These are phyloP conservation scores for Cronartium ribicola DNA, from an alignment of 1,284 basidiomycete genomes.

Conservation along the genomic window DNA sequence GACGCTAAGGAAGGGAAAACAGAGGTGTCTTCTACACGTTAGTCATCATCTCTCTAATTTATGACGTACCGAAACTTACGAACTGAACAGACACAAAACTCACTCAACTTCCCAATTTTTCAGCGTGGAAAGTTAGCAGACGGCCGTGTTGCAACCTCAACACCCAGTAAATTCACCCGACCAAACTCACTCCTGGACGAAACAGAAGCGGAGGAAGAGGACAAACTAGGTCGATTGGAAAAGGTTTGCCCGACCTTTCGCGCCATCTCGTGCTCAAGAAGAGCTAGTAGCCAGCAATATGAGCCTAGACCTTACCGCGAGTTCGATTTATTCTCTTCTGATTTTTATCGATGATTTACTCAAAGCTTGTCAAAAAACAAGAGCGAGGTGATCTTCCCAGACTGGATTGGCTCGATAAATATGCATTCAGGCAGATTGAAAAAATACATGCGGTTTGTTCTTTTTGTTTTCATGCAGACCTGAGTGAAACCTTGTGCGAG, in stretches of 20 bases:
- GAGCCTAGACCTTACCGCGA: not conserved
- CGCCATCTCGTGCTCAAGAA: not conserved
- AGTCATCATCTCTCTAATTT: not conserved
- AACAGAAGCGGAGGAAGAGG: conserved; percentile 61
- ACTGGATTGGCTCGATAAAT: conserved; percentile 90
- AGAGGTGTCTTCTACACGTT: conserved; percentile 65
- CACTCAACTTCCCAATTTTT: conserved; percentile 8
- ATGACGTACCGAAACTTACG: conserved; percentile 62
- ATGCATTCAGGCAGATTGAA: conserved; percentile 89
- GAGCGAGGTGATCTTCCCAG: conserved; percentile 89
- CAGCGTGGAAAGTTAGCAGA: conserved; percentile 38
- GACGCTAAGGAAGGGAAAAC: conserved; percentile 83
- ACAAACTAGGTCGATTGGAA: conserved; percentile 91
- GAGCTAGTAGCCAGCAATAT: not conserved
- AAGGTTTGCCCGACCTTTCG: conserved; percentile 59
- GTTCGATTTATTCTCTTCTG: not conserved
- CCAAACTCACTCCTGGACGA: not conserved
- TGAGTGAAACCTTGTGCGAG: not conserved
- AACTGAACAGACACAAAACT: not conserved
- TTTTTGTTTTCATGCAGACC: not conserved
- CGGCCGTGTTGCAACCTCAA: conserved; percentile 42
- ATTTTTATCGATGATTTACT: conserved; percentile 26
- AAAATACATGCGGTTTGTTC: conserved; percentile 74
- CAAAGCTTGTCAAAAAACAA: conserved; percentile 87
- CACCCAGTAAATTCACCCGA: conserved; percentile 25